These are phyloP conservation scores for Yamadazyma triangularis DNA, from an alignment of 1,139 yeast genomes.

Conservation along the genomic window DNA sequence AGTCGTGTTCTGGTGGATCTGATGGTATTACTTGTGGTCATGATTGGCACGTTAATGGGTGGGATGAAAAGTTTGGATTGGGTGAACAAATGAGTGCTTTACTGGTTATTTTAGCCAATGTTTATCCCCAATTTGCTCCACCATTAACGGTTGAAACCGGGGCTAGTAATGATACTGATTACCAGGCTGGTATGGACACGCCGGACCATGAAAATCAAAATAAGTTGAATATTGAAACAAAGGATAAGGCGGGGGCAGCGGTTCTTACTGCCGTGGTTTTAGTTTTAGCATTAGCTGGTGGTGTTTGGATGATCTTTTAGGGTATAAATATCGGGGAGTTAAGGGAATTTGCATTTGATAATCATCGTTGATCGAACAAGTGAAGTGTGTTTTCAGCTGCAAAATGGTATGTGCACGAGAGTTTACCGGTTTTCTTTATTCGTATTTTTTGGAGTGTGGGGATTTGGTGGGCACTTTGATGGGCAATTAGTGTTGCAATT, in stretches of 20 bases:
- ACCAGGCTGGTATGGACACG: slow-evolving; percentile 42
- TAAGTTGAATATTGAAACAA: slow-evolving; percentile 24
- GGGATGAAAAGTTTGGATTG: slow-evolving; percentile 68
- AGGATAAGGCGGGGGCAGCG: slow-evolving; percentile 49
- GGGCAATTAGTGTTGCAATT: too few relatives aligned
- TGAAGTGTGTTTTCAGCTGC: too few relatives aligned
- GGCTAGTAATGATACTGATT: slow-evolving; percentile 41
- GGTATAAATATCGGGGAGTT: too few relatives aligned
- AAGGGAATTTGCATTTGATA: too few relatives aligned
- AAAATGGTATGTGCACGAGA: too few relatives aligned
- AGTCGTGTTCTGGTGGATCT: slow-evolving; percentile 65
- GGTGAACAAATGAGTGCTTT: slow-evolving; percentile 80
- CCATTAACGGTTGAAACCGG: slow-evolving; percentile 40
- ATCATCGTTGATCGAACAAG: too few relatives aligned
- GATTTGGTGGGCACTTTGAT: too few relatives aligned
- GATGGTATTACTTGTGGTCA: slow-evolving; percentile 79
- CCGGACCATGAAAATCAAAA: slow-evolving; percentile 24
- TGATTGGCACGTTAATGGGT: slow-evolving; percentile 51
- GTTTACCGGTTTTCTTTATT: too few relatives aligned
- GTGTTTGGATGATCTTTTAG: slow-evolving; percentile 45
- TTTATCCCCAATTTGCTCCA: slow-evolving; percentile 21
- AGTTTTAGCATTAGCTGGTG: slow-evolving; percentile 32
- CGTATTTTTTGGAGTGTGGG: too few relatives aligned
- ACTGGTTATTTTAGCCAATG: slow-evolving; percentile 50
- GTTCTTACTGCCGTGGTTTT: slow-evolving; percentile 41